Evolutionary conservation across 73 alveolate genomes (phyloP), one percentile per base, ranked within the genome.

Genomic region (Stentor coeruleus): DNA sequence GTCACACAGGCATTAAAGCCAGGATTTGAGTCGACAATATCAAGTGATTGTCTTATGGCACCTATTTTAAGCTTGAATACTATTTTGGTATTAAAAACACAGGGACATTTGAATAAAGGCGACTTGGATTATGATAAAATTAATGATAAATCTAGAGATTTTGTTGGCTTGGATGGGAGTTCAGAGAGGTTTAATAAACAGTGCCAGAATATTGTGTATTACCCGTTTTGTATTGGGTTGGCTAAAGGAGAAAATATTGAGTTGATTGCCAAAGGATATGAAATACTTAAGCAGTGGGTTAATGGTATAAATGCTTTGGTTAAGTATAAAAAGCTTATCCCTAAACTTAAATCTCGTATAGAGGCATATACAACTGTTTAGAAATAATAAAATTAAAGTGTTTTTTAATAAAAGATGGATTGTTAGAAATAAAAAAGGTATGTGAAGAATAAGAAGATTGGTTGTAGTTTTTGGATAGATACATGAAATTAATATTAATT

Each of bases 1-100:
- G 37, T 66, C 20, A 66, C 26, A 66, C 79, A 66, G 39, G 49
- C 79, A 40, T 31, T 66, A 40, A 66, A 66, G 79, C 79, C 79
- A 20, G 79, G 79, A 20, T 66, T 66, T 33, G 79, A 66, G 79
- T 66, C 79, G n/a, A 66, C 40, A 20, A 66, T 66, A 28, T 66
- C 39, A 11, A 66, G 20, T 66, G 79, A 66, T 15, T 15, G 37
- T 20, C n/a, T 66, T 20, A 20, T 66, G 39, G 79, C 42, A 1
- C 79, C 79, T 20, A 33, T 66, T 11, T 20, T 66, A 26, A 20
- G 49, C 15, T 40, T 11, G 37, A 66, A 20, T 2, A 33, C 39
- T 2, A 26, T 66, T 37, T 11, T 31, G 0, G 37, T 66, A 11
- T 31, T 66, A 26, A 66, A 66, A 66, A 33, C 37, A 1, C 79